phyloP scores from a whole-genome alignment of 805 yeast genomes.

The Pichia manshurica region DNA sequence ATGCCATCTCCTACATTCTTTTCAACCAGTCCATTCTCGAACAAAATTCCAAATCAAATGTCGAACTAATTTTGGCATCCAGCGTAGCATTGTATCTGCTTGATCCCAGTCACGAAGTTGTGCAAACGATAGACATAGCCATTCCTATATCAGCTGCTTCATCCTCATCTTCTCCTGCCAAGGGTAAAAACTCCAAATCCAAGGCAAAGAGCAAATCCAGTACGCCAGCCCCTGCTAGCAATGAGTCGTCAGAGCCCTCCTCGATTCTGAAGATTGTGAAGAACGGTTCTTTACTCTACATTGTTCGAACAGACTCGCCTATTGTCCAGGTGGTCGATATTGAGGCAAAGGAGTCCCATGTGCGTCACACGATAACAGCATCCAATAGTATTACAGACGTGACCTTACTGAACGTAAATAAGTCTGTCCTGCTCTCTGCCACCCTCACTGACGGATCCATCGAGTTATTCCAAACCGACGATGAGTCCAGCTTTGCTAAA shows the following conservation, averaged over 20 bases:
- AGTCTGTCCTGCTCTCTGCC: constrained; percentile 11
- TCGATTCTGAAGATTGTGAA: constrained; percentile 3
- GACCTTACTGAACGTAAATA: constrained; percentile 4
- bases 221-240: neutral
- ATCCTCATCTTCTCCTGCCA: constrained; percentile 2
- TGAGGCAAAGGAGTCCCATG: constrained; percentile 23
- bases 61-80: constrained; percentile 10
- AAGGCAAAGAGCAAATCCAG: neutral
- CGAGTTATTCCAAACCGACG: constrained; percentile 21
- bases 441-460: constrained; percentile 16
- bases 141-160: neutral
- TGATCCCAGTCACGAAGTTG: constrained; percentile 5
- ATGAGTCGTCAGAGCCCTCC: too few species aligned
- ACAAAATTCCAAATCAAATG: neutral
- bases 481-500: constrained; percentile 4
- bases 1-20: constrained; percentile 4
- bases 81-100: constrained; percentile 8
- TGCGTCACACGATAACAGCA: constrained; percentile 22
- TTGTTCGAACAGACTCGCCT: neutral
- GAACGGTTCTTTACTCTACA: neutral
- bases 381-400: constrained; percentile 19
- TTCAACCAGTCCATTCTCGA: constrained; percentile 1
- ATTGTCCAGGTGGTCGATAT: constrained; percentile 20
- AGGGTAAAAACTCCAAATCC: neutral
- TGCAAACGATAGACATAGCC: constrained; percentile 17